Base-by-base conservation (phyloP, 768 basidiomycete species). In the Termitomyces sp. region DNA sequence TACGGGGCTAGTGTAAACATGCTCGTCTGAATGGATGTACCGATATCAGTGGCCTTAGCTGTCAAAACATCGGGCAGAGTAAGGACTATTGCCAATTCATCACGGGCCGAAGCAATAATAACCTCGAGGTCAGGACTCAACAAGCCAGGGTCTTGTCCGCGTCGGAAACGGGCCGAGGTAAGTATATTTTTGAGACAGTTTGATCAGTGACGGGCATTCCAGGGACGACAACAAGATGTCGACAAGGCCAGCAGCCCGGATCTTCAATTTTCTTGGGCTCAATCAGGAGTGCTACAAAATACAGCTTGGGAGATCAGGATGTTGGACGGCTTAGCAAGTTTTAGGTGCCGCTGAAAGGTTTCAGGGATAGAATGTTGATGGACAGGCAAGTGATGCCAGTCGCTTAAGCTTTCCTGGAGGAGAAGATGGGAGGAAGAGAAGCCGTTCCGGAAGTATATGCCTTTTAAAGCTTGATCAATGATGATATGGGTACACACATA, bases 191-290 rank as follows among this genome's bases (percentile, higher is more conserved):
- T 65, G 16, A 61, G 55, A 63, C 71, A 73, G 6, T 20, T 57
- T 54, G 63, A 56, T 71, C 68, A 41, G 68, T 68, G 31, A 60
- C 46, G 29, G 42, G 72, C 57, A 28, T 42, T 63, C 37, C 15
- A 72, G 51, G 15, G 58, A 62, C 51, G 57, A 61, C 51, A 68
- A 62, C n/a, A 70, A 48, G 62, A 67, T 71, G 12, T 73, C 72
- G 47, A 66, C 63, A 36, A 76, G 68, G 68, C 74, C 73, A 75
- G 58, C 73, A 75, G 10, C 57, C 62, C 2, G 74, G 74, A 59
- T 71, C 75, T 5, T 72, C 72, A 39, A 73, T 69, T 41, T 64
- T 59, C 51, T 68, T 65, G 22, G 74, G 67, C 55, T 71, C 66
- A 24, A 71, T 59, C 36, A 75, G 63, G 2, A 75, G 65, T 8